Conservation (phyloP, 352 stramenopile genomes). For the Phytophthora hibernalis region DNA sequence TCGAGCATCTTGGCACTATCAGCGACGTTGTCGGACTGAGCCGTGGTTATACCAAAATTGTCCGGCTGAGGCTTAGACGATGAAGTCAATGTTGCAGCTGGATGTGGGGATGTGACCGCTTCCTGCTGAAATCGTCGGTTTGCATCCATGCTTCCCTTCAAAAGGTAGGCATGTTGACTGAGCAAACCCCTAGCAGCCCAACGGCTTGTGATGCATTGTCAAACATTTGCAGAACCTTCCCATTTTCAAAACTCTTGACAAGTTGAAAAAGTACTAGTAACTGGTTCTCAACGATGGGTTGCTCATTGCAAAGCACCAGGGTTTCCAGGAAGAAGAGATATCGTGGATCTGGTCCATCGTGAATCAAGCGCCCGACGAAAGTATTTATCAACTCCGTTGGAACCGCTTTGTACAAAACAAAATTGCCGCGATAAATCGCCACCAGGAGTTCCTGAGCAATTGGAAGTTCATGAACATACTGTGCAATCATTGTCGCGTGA, state of each 20-base stretch:
- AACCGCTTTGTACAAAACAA: conserved; percentile 55
- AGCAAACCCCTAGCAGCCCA: conserved; percentile 44
- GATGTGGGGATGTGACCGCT: neutral
- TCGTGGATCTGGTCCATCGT: conserved; percentile 50
- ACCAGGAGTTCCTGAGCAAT: conserved; percentile 68
- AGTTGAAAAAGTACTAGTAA: conserved; percentile 73
- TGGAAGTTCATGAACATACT: conserved; percentile 61
- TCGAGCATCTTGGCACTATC: conserved; percentile 48
- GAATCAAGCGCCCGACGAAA: conserved; percentile 54
- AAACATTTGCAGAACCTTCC: conserved; percentile 60
- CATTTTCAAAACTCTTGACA: conserved; percentile 67
- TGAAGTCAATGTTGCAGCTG: neutral
- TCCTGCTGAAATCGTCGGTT: conserved; percentile 1
- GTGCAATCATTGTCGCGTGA: conserved; percentile 57
- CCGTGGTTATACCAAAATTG: neutral
- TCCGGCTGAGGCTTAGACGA: neutral
- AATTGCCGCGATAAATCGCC: conserved; percentile 60
- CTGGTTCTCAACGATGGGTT: conserved; percentile 70
- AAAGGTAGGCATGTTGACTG: conserved; percentile 21
- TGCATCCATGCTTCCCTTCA: conserved; percentile 5
- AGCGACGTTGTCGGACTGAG: neutral
- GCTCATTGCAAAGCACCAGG: conserved; percentile 62
- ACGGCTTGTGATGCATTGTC: conserved; percentile 46
- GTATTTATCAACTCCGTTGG: conserved; percentile 66
- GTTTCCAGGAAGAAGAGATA: conserved; percentile 74